phyloP scores from a whole-genome alignment of 768 basidiomycete genomes.

The Boletus eberwhitei region DNA sequence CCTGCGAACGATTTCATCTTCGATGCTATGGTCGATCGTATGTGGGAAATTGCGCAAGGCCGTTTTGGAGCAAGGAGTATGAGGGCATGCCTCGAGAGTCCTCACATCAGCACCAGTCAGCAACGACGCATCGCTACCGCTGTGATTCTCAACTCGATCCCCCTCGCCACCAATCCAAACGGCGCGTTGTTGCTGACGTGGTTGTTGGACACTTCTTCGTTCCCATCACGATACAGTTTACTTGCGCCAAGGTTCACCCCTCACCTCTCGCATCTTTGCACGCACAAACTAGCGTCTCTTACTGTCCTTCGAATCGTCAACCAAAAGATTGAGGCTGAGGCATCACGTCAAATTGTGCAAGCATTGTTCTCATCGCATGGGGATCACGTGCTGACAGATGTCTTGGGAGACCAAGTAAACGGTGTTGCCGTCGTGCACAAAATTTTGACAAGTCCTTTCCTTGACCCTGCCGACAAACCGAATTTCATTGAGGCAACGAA shows the following conservation, averaged over 20 bases:
- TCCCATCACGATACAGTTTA: conserved; percentile 93
- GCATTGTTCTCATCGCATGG: conserved; percentile 87
- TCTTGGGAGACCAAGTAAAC: conserved; percentile 94
- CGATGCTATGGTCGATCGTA: conserved; percentile 95
- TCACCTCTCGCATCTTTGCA: conserved; percentile 94
- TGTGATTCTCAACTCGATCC: conserved; percentile 94
- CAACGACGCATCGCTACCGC: conserved; percentile 94
- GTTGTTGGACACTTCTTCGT: conserved; percentile 91
- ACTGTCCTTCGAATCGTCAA: conserved; percentile 96
- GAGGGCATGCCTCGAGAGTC: conserved; percentile 93
- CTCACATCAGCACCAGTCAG: conserved; percentile 81
- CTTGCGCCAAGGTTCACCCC: conserved; percentile 95
- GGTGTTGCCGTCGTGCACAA: conserved; percentile 93
- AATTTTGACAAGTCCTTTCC: conserved; percentile 82
- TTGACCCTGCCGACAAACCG: conserved; percentile 67
- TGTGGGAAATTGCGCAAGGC: conserved; percentile 98
- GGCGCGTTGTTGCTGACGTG: conserved; percentile 94
- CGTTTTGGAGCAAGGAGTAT: conserved; percentile 97
- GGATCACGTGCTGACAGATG: conserved; percentile 90
- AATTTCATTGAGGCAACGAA: conserved; percentile 83
- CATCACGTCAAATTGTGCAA: conserved; percentile 81
- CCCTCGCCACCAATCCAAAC: conserved; percentile 95
- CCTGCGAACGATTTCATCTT: conserved; percentile 95
- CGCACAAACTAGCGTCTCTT: conserved; percentile 94
- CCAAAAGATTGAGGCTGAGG: conserved; percentile 90